Conservation (phyloP, 805 yeast genomes). For the Cephaloascus fragrans region DNA sequence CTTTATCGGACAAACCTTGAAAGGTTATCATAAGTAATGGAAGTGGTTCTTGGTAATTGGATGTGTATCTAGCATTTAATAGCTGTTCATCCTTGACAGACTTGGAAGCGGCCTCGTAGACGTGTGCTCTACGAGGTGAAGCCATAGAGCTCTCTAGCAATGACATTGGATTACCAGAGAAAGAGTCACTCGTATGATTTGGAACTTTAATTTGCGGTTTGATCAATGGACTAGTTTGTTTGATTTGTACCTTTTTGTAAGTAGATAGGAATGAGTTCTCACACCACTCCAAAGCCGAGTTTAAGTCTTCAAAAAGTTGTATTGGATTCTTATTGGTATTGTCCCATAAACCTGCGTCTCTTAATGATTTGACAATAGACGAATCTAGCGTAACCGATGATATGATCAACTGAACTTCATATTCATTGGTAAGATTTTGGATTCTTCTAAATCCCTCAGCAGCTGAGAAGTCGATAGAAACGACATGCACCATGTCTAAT, state of each 20-base stretch:
- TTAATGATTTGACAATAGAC: conserved; percentile 57
- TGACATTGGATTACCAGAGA: conserved; percentile 2
- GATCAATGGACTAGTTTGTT: conserved; percentile 8
- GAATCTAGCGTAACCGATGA: conserved; percentile 68
- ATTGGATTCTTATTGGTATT: conserved; percentile 27
- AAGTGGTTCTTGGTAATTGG: conserved; percentile 42
- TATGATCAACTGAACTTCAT: conserved; percentile 60
- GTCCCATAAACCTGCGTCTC: conserved; percentile 77
- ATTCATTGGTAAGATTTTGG: conserved; percentile 63
- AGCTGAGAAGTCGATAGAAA: conserved; percentile 83
- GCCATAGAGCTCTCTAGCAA: conserved; percentile 20
- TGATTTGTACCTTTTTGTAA: conserved; percentile 33
- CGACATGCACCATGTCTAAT: conserved; percentile 76
- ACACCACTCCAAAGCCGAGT: conserved; percentile 92
- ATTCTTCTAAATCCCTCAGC: conserved; percentile 92
- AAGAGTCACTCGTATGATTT: background rate
- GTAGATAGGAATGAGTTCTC: conserved; percentile 78
- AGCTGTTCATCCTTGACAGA: conserved; percentile 31
- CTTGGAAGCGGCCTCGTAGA: conserved; percentile 41
- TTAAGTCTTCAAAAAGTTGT: conserved; percentile 68
- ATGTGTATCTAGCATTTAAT: conserved; percentile 11
- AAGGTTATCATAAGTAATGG: conserved; percentile 57
- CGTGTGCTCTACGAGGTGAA: conserved; percentile 45
- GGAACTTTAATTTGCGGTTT: conserved; percentile 1
- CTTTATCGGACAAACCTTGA: conserved; percentile 49